A percentile compares a stretch with the other conserved stretches of the same genome.
phyloP scores from a whole-genome alignment of 2,329 filamentous ascomycete genomes.

The Trichoderma sp. region DNA sequence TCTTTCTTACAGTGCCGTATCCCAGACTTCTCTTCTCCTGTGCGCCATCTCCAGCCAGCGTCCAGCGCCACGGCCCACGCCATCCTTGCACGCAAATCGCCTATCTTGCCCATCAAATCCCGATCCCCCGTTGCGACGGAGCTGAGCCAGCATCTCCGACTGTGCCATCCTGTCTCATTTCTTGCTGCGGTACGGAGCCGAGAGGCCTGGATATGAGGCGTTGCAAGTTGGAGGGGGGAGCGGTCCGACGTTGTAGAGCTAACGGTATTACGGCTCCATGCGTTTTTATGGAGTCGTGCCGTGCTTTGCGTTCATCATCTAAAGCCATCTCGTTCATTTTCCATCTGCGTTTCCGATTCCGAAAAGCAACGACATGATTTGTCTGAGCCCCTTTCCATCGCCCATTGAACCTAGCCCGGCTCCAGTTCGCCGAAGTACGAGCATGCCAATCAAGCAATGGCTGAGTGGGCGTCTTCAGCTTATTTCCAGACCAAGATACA shows the following conservation, averaged over 20 bases:
- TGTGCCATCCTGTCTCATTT: constrained; percentile 19
- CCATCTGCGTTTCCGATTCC: neutral
- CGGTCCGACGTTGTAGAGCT: constrained; percentile 15
- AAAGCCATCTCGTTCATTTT: neutral
- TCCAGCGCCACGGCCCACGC: neutral
- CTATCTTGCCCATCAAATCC: constrained; percentile 24
- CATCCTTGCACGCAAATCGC: constrained; percentile 14
- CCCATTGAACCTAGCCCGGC: neutral
- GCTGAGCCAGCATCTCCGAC: neutral
- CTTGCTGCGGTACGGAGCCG: constrained; percentile 10
- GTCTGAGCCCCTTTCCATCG: neutral
- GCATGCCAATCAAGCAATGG: neutral
- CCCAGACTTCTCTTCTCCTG: neutral
- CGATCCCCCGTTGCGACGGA: constrained; percentile 21
- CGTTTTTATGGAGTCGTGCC: constrained; percentile 7
- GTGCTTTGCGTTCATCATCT: neutral
- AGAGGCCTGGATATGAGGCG: constrained; percentile 9
- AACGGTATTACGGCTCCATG: constrained; percentile 4
- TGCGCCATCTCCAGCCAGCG: neutral
- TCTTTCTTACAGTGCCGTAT: neutral
- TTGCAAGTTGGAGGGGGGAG: constrained; percentile 3
- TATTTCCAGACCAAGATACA: neutral
- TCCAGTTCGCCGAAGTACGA: neutral
- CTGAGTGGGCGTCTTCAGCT: neutral
- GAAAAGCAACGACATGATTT: neutral